Base-by-base conservation (phyloP, 2,329 filamentous ascomycete genomes). In the Phyllosticta citrichinensis region DNA sequence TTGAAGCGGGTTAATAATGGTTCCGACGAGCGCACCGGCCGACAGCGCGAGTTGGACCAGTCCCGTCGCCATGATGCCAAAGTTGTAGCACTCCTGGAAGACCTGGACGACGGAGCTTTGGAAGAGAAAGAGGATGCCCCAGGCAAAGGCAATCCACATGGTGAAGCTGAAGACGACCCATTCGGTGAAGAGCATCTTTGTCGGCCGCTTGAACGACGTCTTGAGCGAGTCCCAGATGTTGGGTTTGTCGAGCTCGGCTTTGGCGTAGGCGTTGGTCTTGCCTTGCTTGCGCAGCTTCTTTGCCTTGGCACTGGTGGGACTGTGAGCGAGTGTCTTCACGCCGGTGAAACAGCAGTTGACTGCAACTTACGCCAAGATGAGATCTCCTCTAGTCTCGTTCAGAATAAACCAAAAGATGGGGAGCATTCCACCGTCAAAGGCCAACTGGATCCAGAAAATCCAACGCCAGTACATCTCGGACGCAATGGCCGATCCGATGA, bases 361-460 rank as follows among this genome's bases (percentile, higher is more conserved):
- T 30, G 27, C 27, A 30, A 30, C 27, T 30, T 30, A 30, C 27
- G 27, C 9, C 5, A 78, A 66, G 52, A 78, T 76, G 14, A 77
- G 74, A 58, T 77, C 74, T 10, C 70, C 71, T 17, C 76, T 71
- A 2, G 75, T 77, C 60, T 77, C 75, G 9, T 69, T 68, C 20
- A 77, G 71, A 40, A 77, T 66, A 2, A 79, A 59, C 65, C 70
- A 75, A 52, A 79, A 70, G 1, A 77, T 55, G 0, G 76, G 75
- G 1, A 77, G 71, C 5, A 76, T 64, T 0, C 67, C 75, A 3
- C 72, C 72, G 35, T 76, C 75, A 63, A 77, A 74, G 55, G 77
- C 75, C 33, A 79, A 76, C 20, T 78, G 76, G 25, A 75, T 69
- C 27, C 75, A 71, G 63, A 76, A 79, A 47, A 79, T 77, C 76